Percentiles rank a stretch among this genome's conserved stretches.
phyloP scores from a whole-genome alignment of 768 basidiomycete species.

The Leccinum aurantiacum region DNA sequence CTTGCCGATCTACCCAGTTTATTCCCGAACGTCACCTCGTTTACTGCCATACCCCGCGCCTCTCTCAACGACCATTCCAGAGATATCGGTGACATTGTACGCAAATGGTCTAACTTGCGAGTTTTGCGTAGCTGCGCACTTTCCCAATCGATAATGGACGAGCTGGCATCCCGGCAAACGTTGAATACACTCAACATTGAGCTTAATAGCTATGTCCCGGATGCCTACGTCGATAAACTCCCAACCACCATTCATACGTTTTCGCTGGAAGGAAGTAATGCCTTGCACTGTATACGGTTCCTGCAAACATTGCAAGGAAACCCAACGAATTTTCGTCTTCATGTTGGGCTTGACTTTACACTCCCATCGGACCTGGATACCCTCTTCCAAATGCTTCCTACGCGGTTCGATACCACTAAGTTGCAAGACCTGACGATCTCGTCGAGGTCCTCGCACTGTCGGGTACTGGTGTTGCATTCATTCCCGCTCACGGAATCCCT shows the following conservation, averaged over 20 bases:
- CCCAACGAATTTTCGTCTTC: conserved; percentile 1
- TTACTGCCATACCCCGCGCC: conserved; percentile 7
- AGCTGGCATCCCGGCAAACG: conserved; percentile 1
- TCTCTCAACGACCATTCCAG: conserved; percentile 10
- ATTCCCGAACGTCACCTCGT: conserved; percentile 23
- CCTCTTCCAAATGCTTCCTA: conserved; percentile 10
- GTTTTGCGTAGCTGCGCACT: conserved; percentile 11
- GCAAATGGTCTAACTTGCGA: conserved; percentile 10
- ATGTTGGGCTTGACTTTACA: conserved; percentile 3
- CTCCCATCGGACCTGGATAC: conserved; percentile 6
- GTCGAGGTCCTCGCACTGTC: conserved; percentile 2
- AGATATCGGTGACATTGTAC: conserved; percentile 12
- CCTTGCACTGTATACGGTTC: conserved; percentile 10
- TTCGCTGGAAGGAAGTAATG: conserved; percentile 10
- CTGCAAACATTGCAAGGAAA: conserved; percentile 9
- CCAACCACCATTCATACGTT: conserved; percentile 9
- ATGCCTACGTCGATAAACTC: conserved; percentile 1
- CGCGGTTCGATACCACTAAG: conserved; percentile 1
- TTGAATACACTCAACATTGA: conserved; percentile 16
- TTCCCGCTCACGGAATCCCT: conserved; percentile 3
- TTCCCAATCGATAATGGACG: conserved; percentile 12
- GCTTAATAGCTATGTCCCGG: not conserved
- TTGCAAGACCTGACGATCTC: conserved; percentile 9
- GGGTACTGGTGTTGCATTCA: not conserved
- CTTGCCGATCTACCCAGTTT: conserved; percentile 1